Base-by-base conservation (phyloP, 2,329 filamentous ascomycete species). In the Cordyceps pruinosa region DNA sequence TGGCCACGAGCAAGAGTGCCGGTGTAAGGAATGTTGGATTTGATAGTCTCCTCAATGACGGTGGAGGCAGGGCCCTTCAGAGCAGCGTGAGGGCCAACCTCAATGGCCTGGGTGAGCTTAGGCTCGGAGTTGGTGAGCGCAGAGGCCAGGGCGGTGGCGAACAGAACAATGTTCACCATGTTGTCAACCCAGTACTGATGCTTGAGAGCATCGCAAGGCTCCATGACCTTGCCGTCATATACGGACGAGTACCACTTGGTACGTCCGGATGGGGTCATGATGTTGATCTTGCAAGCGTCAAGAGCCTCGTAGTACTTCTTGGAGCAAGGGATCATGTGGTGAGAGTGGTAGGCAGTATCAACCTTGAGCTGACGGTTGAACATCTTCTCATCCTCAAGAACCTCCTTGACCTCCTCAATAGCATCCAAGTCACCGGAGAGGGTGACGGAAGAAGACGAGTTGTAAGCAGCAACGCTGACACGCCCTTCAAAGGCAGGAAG, bases 1-100 rank as follows among this genome's bases (percentile, higher is more conserved):
- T 77, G 41, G 78, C 76, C 6, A 77, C 66, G 55, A 50, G 58
- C 28, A 5, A 86, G 74, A 1, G 69, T 68, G 1, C 73, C 72
- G 4, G 68, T 69, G 50, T 77, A 77, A 1, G 71, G 66, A 26
- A 71, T 69, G n/a, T 72, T 72, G 1, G 70, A 67, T 41, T 53
- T 53, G 47, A 47, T 46, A 3, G 49, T 53, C 47, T 58, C 75
- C 62, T 77, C 74, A 48, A 77, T 67, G 3, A 56, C 52, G 10
- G 35, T 50, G 2, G 57, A 50, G 19, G 57, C 57, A 39, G 77
- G 77, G 0, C 76, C 75, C 50, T 75, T 71, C 2, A 80, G 69
- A 4, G 75, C 76, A 1, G 76, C 70, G 59, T 79, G 77, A 0
- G 77, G 76, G 0, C 77, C 77, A 7, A 80, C 62, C 62, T 80